Conservation (phyloP, 768 basidiomycete genomes). For the Russula ochroleuca region DNA sequence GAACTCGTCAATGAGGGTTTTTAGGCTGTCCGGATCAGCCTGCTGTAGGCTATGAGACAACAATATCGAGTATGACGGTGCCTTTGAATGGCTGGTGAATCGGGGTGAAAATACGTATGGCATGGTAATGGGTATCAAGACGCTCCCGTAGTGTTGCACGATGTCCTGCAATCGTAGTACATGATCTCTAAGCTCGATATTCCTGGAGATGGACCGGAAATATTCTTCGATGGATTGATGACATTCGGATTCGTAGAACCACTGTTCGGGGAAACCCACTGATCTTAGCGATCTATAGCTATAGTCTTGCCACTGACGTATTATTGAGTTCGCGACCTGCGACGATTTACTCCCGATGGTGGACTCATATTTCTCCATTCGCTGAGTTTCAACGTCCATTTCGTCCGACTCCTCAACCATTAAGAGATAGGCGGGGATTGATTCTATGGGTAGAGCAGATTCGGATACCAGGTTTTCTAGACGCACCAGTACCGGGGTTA, state of each 20-base stretch:
- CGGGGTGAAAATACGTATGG: not conserved
- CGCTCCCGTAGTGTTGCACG: not conserved
- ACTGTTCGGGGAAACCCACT: not conserved
- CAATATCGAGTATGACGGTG: not conserved
- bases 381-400: not conserved
- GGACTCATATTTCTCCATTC: not conserved
- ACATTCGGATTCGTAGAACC: constrained; percentile 8
- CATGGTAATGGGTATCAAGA: not conserved
- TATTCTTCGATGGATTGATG: not conserved
- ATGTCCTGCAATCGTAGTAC: constrained; percentile 1
- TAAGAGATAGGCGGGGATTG: not conserved
- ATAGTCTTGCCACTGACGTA: constrained; percentile 2
- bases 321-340: not conserved
- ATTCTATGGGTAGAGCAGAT: not conserved
- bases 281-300: too few relatives aligned
- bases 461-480: not conserved
- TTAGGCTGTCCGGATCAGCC: not conserved
- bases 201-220: constrained; percentile 1
- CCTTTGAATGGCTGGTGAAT: not conserved
- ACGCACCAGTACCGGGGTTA: not conserved
- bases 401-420: not conserved
- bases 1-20: constrained; percentile 5
- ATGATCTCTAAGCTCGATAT: not conserved
- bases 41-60: too few relatives aligned
- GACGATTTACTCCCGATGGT: not conserved